A percentile compares a stretch with the other conserved stretches of the same genome.
Conservation (phyloP, 192 early-diverging fungal species). For the Coemansia sp. region DNA sequence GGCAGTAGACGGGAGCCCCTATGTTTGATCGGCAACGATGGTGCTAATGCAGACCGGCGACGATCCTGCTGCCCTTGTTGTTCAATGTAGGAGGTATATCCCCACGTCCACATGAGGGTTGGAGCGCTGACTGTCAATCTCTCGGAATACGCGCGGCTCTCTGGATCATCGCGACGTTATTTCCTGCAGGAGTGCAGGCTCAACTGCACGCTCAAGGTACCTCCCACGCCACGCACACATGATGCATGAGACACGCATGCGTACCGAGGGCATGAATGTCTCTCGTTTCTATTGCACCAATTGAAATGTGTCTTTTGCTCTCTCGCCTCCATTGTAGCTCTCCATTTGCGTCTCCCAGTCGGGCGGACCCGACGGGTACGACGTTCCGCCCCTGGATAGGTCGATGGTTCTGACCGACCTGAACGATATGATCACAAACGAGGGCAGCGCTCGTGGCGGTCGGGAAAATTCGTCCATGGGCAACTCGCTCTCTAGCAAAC, state of each 20-base stretch:
- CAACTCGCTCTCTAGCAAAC: conserved; percentile 44
- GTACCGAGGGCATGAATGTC: not conserved
- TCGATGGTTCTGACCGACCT: conserved; percentile 56
- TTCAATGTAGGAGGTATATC: conserved; percentile 51
- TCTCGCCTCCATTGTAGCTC: conserved; percentile 32
- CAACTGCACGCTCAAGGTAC: conserved; percentile 80
- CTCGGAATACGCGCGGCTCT: conserved; percentile 72
- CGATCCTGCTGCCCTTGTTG: not conserved
- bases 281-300: not conserved
- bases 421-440: conserved; percentile 49
- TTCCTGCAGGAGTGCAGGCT: conserved; percentile 74
- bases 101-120: conserved; percentile 44
- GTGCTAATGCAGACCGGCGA: not conserved
- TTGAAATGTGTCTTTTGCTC: not conserved
- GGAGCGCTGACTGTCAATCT: conserved; percentile 77
- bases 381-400: conserved; percentile 40
- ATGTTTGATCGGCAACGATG: conserved; percentile 6
- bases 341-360: conserved; percentile 39
- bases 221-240: not conserved
- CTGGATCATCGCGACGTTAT: conserved; percentile 59
- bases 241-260: not conserved
- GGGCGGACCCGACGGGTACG: conserved; percentile 32
- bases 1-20: not conserved
- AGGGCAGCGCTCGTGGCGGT: conserved; percentile 23
- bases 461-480: conserved; percentile 41